phyloP scores from a whole-genome alignment of 2,329 filamentous ascomycete genomes.

The Lasiodiplodia gonubiensis region DNA sequence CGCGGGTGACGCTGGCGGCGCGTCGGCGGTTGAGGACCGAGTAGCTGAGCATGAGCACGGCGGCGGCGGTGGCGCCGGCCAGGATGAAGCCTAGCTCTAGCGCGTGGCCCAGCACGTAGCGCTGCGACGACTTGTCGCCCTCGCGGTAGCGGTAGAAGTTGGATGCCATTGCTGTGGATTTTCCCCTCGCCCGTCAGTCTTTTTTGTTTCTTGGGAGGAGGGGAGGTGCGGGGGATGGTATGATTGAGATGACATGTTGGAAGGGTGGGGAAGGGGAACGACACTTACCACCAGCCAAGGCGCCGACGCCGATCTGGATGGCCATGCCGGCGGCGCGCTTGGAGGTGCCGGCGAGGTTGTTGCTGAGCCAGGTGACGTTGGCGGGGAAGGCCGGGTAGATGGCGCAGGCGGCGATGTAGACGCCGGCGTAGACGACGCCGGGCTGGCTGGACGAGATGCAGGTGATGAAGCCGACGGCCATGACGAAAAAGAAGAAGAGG shows the following conservation, averaged over 20 bases:
- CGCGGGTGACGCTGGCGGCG: conserved; percentile 43
- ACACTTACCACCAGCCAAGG: conserved; percentile 35
- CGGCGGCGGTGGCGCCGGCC: conserved; percentile 54
- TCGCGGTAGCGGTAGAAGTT: conserved; percentile 74
- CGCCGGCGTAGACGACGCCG: conserved; percentile 48
- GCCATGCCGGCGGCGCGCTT: conserved; percentile 42
- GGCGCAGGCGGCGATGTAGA: conserved; percentile 33
- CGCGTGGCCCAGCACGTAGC: conserved; percentile 58
- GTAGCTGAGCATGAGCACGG: conserved; percentile 59
- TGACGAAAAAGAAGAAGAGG: conserved; percentile 40
- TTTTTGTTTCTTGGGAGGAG: neutral
- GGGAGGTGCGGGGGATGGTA: no score
- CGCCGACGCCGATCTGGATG: conserved; percentile 39
- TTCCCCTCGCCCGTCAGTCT: neutral
- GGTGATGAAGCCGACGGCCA: conserved; percentile 53
- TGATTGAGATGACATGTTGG: no score
- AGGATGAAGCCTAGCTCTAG: conserved; percentile 58
- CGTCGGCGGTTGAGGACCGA: conserved; percentile 64
- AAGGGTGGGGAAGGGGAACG: neutral
- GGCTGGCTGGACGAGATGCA: conserved; percentile 45
- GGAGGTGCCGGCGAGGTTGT: conserved; percentile 39
- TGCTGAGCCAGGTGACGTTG: conserved; percentile 40
- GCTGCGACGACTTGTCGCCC: conserved; percentile 54
- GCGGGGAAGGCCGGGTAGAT: conserved; percentile 44
- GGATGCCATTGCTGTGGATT: conserved; percentile 65